Evolutionary conservation across 768 basidiomycete genomes (phyloP), one percentile per base, ranked within the genome.

Genomic region (Amyloporia xantha): DNA sequence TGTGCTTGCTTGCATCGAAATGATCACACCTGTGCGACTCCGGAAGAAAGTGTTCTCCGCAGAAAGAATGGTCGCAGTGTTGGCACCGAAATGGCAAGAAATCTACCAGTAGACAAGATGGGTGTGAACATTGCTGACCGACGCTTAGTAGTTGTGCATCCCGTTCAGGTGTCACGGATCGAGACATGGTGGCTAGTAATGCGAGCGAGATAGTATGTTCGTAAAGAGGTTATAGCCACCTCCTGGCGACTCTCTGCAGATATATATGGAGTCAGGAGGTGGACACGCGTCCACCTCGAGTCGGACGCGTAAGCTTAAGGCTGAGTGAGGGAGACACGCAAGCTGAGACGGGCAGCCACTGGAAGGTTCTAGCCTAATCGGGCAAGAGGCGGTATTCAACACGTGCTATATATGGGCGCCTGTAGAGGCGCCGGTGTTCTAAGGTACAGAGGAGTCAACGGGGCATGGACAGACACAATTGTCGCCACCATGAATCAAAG

Each of bases 61-160:
- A 93, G 68, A 81, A 92, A 0, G 73, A 71, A 13, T 73, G 64
- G 12, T 72, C 60, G 63, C 90, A 93, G 58, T 90, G 86, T 43
- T 86, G 82, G 63, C 90, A 93, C 66, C 84, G 86, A 74, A 91
- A 86, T 0, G 90, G 89, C 10, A 92, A 71, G 56, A 91, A 91
- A 70, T 92, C 90, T 60, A 91, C 76, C 53, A 86, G 75, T 24
- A 73, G 65, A 66, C 90, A 92, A 1, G 77, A 66, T 0, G 76
- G 62, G 44, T 78, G 72, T 12, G 83, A 79, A 66, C 90, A 92
- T 58, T 87, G 83, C 49, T 78, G 74, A 5, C 87, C 86, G 54
- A 91, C 64, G 35, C 70, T 66, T 50, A 91, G 76, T 9, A 91
- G 69, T 17, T 82, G 73, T n/a, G 67, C 55, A 47, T 83, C 76